Evolutionary conservation across 2,329 filamentous ascomycete species (phyloP), one percentile per base, ranked within the genome.

Genomic region (Colletotrichum horii): DNA sequence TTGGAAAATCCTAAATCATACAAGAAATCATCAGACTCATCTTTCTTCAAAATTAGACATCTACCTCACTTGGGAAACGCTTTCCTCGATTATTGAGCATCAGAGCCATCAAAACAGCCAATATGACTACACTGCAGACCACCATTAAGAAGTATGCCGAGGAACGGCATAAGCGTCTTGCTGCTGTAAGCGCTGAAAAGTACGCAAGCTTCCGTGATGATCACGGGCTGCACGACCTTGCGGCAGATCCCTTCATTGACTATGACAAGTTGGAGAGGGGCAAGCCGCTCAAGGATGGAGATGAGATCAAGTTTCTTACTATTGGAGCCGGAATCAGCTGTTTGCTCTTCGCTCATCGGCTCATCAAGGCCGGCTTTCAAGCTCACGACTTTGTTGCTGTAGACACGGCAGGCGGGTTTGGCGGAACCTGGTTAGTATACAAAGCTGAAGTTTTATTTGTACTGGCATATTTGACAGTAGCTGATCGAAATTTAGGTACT

Each of bases 401-500:
- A 24, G 52, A 56, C 52, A 56, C 7, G 14, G 52, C 52, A 9
- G 52, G 52, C 8, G 52, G 52, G 3, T 56, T 56, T 56, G 52
- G 52, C 52, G 52, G 52, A 26, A 56, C 52, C 0, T 56, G 22
- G 52, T 56, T 3, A 56, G 22, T 5, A 56, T 3, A 15, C 2
- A 56, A 9, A 1, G 22, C 3, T 9, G 8, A 16, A 15, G 4
- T 1, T 24, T 2, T 26, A 3, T 2, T 15, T 56, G 4, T 5
- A 15, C 14, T 24, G 24, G 24, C 22, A 26, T 16, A 26, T 48
- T 1, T 12, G 9, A n/a, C 38, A 5, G 7, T 8, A 3, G 3
- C 7, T 56, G 52, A 16, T 12, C 5, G 2, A 88, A 87, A 8
- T 87, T 87, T 0, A 89, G 88, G 88, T 88, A 87, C 73, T 89